Conservation (phyloP, 2,329 filamentous ascomycete species). For the Penicillium italicum region DNA sequence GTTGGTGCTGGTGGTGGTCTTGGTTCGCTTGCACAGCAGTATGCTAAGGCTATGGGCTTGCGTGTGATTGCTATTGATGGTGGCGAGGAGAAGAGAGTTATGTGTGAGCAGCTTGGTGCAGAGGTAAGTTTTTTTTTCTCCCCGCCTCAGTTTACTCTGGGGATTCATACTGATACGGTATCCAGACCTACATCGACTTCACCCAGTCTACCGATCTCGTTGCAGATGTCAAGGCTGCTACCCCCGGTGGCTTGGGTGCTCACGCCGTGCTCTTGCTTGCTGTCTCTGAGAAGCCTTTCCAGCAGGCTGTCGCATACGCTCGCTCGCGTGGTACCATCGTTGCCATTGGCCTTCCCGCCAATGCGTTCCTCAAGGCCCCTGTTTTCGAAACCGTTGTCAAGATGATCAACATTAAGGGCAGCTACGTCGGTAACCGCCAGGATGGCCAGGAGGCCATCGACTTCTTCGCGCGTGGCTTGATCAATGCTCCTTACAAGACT, state of each 20-base stretch:
- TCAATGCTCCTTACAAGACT: slow-evolving; percentile 83
- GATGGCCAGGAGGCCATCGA: slow-evolving; percentile 87
- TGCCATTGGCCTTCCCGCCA: slow-evolving; percentile 82
- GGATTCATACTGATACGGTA: slow-evolving; percentile 1
- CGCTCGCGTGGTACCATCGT: slow-evolving; percentile 77
- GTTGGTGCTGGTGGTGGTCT: slow-evolving; percentile 84
- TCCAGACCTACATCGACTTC: slow-evolving; percentile 72
- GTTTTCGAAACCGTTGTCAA: slow-evolving; percentile 85
- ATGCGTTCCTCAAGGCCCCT: slow-evolving; percentile 74
- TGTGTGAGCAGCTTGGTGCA: slow-evolving; percentile 66
- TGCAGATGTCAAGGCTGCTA: slow-evolving; percentile 76
- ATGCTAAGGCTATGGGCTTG: slow-evolving; percentile 86
- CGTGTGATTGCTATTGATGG: slow-evolving; percentile 76
- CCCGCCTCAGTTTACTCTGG: no score
- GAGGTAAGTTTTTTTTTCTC: slow-evolving; percentile 24
- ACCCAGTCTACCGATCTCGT: slow-evolving; percentile 70
- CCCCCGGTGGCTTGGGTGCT: slow-evolving; percentile 75
- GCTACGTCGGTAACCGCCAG: slow-evolving; percentile 87
- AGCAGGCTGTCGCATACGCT: slow-evolving; percentile 86
- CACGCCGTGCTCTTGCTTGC: slow-evolving; percentile 85
- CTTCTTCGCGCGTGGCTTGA: slow-evolving; percentile 78
- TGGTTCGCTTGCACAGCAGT: slow-evolving; percentile 76
- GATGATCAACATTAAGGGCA: slow-evolving; percentile 91
- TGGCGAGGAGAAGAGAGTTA: slow-evolving; percentile 72
- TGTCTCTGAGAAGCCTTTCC: slow-evolving; percentile 87